These are phyloP conservation scores for Aspergillus nidulans DNA, from an alignment of 495 filamentous ascomycete genomes.

Conservation along the genomic window DNA sequence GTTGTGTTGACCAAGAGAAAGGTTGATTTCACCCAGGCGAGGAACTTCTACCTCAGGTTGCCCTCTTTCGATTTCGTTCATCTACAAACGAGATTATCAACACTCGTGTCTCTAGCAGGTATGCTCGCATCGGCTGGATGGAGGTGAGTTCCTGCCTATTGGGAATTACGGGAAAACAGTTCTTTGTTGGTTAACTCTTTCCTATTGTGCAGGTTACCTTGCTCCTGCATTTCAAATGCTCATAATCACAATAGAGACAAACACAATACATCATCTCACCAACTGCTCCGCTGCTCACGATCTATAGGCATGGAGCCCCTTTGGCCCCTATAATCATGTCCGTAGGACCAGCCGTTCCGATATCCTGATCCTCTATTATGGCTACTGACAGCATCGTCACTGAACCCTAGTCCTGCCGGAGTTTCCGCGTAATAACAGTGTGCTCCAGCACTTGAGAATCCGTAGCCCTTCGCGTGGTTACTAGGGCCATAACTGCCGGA, in stretches of 20 bases:
- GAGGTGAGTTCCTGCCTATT: not conserved
- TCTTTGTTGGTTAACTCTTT: not conserved
- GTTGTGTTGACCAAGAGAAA: not conserved
- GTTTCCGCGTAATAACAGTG: not conserved
- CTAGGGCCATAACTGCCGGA: slow-evolving; percentile 18
- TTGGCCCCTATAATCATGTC: not conserved
- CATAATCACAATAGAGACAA: not conserved
- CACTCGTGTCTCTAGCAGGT: not conserved
- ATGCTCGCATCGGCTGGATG: slow-evolving; percentile 9
- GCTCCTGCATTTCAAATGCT: not conserved
- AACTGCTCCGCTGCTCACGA: slow-evolving; percentile 11
- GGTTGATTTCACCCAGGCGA: not conserved
- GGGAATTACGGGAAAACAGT: not conserved
- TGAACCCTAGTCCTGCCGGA: slow-evolving; percentile 15
- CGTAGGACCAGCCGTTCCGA: slow-evolving; percentile 1
- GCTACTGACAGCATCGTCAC: slow-evolving; percentile 27
- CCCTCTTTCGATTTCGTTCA: slow-evolving; percentile 14
- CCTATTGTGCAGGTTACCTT: not conserved
- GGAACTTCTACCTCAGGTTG: slow-evolving; percentile 3
- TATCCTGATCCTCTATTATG: slow-evolving; percentile 23
- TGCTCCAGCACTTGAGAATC: not conserved
- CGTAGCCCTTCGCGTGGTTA: slow-evolving; percentile 12
- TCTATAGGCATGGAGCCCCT: not conserved
- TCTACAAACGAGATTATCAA: slow-evolving; percentile 8
- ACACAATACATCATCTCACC: slow-evolving; percentile 6